Conservation (phyloP, 306 rosid genomes). For the Spatholobus suberectus region DNA sequence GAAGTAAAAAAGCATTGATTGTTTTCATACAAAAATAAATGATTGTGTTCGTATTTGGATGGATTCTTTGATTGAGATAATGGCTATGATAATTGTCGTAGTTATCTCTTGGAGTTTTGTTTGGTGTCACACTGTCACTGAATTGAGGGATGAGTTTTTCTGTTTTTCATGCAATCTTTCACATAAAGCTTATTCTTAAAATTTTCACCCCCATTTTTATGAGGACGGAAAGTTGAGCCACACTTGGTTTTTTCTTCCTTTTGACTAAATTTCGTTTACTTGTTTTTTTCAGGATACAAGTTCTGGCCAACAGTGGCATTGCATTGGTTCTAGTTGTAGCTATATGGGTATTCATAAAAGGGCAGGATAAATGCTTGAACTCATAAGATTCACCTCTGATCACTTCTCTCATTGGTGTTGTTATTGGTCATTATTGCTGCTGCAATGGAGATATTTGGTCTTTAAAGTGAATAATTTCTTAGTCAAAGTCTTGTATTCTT, state of each 20-base stretch:
- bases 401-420: slow-evolving; percentile 81
- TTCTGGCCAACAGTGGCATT: slow-evolving; percentile 76
- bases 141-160: not conserved
- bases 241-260: slow-evolving; percentile 23
- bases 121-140: not conserved
- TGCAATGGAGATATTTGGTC: slow-evolving; percentile 99
- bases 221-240: not conserved
- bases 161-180: not conserved
- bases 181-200: not conserved
- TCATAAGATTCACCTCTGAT: slow-evolving; percentile 67
- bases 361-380: slow-evolving; percentile 76
- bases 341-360: slow-evolving; percentile 60
- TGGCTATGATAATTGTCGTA: slow-evolving; percentile 1
- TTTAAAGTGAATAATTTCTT: slow-evolving; percentile 66
- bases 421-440: slow-evolving; percentile 92
- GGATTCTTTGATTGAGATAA: not conserved
- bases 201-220: too few relatives aligned
- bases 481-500: not conserved
- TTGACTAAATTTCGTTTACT: not conserved
- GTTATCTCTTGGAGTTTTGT: not conserved
- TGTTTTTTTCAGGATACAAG: slow-evolving; percentile 83
- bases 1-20: too few relatives aligned
- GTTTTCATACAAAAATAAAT: too few relatives aligned
- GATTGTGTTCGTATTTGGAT: too few relatives aligned
- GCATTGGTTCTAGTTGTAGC: slow-evolving; percentile 68